These are phyloP conservation scores for Taphrina pruni DNA, from an alignment of 1,139 yeast species.

Conservation along the genomic window DNA sequence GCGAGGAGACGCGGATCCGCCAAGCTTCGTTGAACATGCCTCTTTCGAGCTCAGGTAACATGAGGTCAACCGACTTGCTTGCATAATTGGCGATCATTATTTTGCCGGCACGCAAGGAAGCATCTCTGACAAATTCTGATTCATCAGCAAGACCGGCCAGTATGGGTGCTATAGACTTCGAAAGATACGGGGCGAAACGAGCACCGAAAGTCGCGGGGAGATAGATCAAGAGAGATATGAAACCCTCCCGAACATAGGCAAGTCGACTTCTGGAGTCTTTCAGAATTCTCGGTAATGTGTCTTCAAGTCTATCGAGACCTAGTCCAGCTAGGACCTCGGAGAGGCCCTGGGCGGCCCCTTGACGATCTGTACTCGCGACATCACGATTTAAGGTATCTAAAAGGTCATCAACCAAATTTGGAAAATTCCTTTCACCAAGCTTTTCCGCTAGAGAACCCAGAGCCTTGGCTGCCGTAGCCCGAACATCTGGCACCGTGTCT, in stretches of 20 bases:
- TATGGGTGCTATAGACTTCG: slow-evolving; percentile 85
- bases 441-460: slow-evolving; percentile 95
- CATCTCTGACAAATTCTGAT: slow-evolving; percentile 85
- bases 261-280: slow-evolving; percentile 71
- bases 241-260: slow-evolving; percentile 84
- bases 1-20: slow-evolving; percentile 90
- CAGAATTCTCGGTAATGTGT: slow-evolving; percentile 78
- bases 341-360: slow-evolving; percentile 97
- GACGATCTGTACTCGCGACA: slow-evolving; percentile 83
- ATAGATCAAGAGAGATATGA: slow-evolving; percentile 84
- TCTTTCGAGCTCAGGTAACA: slow-evolving; percentile 89
- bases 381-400: slow-evolving; percentile 79
- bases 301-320: slow-evolving; percentile 86
- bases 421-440: slow-evolving; percentile 95
- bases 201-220: slow-evolving; percentile 94
- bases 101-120: slow-evolving; percentile 90
- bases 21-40: slow-evolving; percentile 84
- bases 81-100: slow-evolving; percentile 91
- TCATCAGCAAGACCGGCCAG: slow-evolving; percentile 88
- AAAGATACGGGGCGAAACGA: slow-evolving; percentile 87
- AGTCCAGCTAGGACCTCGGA: slow-evolving; percentile 93
- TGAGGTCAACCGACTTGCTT: slow-evolving; percentile 85
- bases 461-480: slow-evolving; percentile 98
- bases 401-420: slow-evolving; percentile 83
- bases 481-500: slow-evolving; percentile 95